Evolutionary conservation across 164 flowering plant species (phyloP), one percentile per base, ranked within the genome.

Genomic region (Liriodendron chinense): DNA sequence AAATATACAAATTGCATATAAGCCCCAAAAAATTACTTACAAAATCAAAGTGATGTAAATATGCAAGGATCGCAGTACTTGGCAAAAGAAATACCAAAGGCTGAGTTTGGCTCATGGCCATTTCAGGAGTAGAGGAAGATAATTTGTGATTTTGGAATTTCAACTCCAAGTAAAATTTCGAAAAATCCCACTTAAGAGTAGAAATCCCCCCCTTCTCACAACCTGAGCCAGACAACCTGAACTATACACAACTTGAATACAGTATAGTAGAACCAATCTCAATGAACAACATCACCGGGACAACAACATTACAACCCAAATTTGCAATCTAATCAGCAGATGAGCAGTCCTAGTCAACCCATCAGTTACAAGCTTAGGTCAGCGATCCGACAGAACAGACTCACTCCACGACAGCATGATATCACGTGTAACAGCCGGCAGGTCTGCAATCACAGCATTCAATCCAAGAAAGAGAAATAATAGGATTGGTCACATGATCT

Each of bases 361-460:
- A 34, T 4, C 25, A 6, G 47, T 20, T 9, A 7, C 14, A 66
- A 66, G 18, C 25, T 24, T 66, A 2, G 16, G 59, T 89, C 78
- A 89, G 71, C 88, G 80, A 28, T 90, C 91, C 0, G 86, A 84
- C 25, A 94, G 66, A 25, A 94, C 86, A 1, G 93, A 87, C 64
- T 86, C 84, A 75, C 89, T 94, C 98, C 98, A 94, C 1, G 96
- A 90, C 49, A 94, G 94, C 87, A 91, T 81, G 43, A 89, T 8
- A 81, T 94, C 97, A 10, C 98, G 88, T 34, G 90, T 87, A 71
- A 91, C 88, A 20, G 83, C 80, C 9, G 97, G 98, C 2, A 94
- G 73, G 24, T 91, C 98, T 94, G 92, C 82, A 86, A 75, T 47
- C 47, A 26, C 47, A 18, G 23, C 43, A 53, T n/a, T 7, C 23